Evolutionary conservation across 2,329 filamentous ascomycete genomes (phyloP), one percentile per base, ranked within the genome.

Genomic region (Cryphonectria japonica): DNA sequence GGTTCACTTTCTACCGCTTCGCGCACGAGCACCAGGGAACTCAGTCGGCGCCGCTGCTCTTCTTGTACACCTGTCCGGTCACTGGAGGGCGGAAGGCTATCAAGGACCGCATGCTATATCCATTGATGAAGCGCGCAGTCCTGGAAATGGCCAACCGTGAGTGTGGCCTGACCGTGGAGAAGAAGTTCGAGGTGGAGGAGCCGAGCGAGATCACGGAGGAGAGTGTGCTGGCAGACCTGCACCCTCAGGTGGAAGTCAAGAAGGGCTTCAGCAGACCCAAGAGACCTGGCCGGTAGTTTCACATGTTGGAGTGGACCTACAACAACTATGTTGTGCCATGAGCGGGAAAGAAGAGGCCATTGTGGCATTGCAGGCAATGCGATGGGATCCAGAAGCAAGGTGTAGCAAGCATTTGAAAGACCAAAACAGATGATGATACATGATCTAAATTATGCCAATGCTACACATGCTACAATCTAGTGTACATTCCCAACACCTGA

Each of bases 71-170:
- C 7, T 94, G 92, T 79, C 93, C 93, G 0, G 83, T 87, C 9
- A 86, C 91, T 5, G 82, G 87, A 0, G 87, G 84, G 39, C 89
- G 86, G 67, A 93, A 90, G 81, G 84, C 87, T 67, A 92, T 96
- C 83, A 95, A 93, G 83, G 91, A 92, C 81, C 87, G 93, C 74
- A 97, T 97, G 93, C 81, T 96, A 77, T 96, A 96, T 79, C 92
- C 93, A 46, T 83, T 91, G 37, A 91, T 90, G 83, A 91, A 90
- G 81, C 84, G 88, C 14, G 87, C 88, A 34, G 91, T 93, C 3
- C 83, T 94, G 41, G 81, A 84, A n/a, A 79, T 91, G 46, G 93
- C 92, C 26, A 88, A 90, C 76, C 82, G 81, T 50, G 88, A 93
- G 75, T 91, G 88, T 1, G 90, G 89, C 0, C 77, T 95, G 66